Conservation (phyloP, 208 protist species). For the Acanthamoeba healyi region DNA sequence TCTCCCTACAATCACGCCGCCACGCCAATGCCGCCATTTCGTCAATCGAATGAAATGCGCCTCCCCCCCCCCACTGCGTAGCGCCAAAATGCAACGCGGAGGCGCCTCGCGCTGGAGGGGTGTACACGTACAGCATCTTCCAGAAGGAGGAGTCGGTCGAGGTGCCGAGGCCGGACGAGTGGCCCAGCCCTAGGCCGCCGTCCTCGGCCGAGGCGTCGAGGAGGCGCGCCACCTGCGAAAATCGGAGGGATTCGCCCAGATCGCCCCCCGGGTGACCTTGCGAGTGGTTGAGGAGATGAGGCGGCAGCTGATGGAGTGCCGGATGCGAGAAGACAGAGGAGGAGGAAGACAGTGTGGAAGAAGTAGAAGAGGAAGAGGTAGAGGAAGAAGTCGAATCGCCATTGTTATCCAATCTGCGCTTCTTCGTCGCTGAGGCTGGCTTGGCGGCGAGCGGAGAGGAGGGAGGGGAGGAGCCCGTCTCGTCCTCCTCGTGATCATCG, state of each 20-base stretch:
- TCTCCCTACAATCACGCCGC: background rate
- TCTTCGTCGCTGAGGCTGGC: background rate
- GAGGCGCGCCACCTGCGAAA: slow-evolving; percentile 44
- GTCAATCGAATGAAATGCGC: no score
- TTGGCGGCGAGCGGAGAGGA: background rate
- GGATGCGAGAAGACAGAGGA: background rate
- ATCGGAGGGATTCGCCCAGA: slow-evolving; percentile 51
- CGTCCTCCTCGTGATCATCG: background rate
- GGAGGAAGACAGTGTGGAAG: background rate
- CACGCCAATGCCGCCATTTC: background rate
- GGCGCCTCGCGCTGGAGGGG: no score
- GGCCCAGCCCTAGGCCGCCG: background rate
- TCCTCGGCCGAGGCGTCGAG: slow-evolving; percentile 47
- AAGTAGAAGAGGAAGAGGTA: background rate
- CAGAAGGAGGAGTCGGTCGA: slow-evolving; percentile 54
- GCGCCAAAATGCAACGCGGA: no score
- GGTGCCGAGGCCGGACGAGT: slow-evolving; percentile 2
- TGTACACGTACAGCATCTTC: slow-evolving; percentile 65
- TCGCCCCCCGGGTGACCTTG: slow-evolving; percentile 1
- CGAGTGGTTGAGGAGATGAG: background rate
- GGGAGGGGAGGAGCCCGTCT: background rate
- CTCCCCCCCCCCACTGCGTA: no score
- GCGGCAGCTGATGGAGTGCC: background rate
- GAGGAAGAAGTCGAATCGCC: background rate
- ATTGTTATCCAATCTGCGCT: background rate